Conservation (phyloP, 2,329 filamentous ascomycete genomes). For the Alternaria metachromatica region DNA sequence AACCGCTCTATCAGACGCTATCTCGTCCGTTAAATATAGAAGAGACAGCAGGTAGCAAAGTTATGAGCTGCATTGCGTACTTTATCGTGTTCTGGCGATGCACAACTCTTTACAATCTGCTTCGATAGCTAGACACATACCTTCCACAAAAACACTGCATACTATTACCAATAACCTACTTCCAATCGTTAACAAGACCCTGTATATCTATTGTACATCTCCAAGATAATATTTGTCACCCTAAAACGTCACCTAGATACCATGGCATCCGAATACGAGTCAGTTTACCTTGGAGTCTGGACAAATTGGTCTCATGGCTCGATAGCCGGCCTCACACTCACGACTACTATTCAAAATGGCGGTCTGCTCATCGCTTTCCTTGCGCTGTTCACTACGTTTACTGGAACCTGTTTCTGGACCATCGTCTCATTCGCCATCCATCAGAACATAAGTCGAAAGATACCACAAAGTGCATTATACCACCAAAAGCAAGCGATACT, state of each 20-base stretch:
- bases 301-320: slow-evolving; percentile 29
- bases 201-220: neutral
- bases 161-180: neutral
- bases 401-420: slow-evolving; percentile 36
- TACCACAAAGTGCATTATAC: slow-evolving; percentile 35
- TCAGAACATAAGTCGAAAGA: neutral
- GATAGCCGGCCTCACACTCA: slow-evolving; percentile 42
- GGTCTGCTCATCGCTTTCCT: slow-evolving; percentile 46
- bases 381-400: slow-evolving; percentile 34
- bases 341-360: slow-evolving; percentile 35
- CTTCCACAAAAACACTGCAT: neutral
- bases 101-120: neutral
- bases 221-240: neutral
- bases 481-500: slow-evolving; percentile 45
- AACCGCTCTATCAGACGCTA: neutral
- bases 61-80: neutral
- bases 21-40: neutral
- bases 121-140: neutral
- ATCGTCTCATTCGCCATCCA: slow-evolving; percentile 33
- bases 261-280: neutral
- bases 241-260: neutral
- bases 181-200: neutral
- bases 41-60: neutral
- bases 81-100: neutral
- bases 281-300: slow-evolving; percentile 14